Conservation (phyloP, 371 early-diverging fungal genomes). For the Syncephalastrum racemosum region DNA sequence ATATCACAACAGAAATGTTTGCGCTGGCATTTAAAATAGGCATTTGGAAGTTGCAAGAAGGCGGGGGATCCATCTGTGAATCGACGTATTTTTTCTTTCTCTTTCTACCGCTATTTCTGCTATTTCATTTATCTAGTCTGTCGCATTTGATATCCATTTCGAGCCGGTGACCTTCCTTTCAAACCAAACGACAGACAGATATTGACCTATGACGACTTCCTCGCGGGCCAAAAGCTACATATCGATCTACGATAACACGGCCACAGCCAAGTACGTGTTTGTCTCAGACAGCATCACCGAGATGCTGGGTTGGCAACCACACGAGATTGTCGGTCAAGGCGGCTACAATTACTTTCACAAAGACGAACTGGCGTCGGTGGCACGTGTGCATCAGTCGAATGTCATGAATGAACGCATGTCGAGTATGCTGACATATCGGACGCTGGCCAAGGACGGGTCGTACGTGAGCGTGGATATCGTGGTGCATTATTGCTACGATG, state of each 20-base stretch:
- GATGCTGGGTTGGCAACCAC: conserved; percentile 50
- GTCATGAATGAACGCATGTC: conserved; percentile 53
- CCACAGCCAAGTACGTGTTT: conserved; percentile 44
- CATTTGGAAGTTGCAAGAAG: too few species aligned
- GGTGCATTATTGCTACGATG: conserved; percentile 42
- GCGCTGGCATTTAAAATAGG: neutral
- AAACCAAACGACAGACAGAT: too few species aligned
- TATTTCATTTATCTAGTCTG: neutral
- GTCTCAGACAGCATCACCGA: conserved; percentile 50
- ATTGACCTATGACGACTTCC: conserved; percentile 6
- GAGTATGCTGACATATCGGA: conserved; percentile 27
- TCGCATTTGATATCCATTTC: too few species aligned
- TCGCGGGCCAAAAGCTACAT: conserved; percentile 35
- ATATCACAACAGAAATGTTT: neutral
- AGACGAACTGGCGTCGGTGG: conserved; percentile 36
- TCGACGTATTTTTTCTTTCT: neutral
- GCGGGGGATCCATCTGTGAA: too few species aligned
- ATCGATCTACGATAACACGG: conserved; percentile 57
- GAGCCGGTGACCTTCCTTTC: conserved; percentile 1
- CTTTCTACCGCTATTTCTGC: neutral
- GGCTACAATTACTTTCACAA: conserved; percentile 50
- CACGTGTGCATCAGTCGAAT: conserved; percentile 37
- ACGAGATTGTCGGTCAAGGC: conserved; percentile 46
- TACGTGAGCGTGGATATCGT: conserved; percentile 30
- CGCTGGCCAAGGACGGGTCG: conserved; percentile 33